phyloP scores from a whole-genome alignment of 306 rosid genomes.

The Cucurbita argyrosperma region DNA sequence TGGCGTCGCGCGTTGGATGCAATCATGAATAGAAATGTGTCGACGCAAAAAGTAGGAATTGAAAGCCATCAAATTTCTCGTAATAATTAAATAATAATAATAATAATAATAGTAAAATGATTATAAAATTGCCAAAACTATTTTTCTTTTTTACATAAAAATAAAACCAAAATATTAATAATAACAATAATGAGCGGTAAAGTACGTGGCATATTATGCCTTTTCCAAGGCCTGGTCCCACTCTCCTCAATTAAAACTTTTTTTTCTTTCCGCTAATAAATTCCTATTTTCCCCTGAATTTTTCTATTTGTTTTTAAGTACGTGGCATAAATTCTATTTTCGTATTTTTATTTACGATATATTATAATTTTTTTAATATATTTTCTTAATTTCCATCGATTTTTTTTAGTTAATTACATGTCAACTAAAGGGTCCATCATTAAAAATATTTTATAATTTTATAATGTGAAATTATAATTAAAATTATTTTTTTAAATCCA shows the following conservation, averaged over 20 bases:
- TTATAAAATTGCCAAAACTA: neutral
- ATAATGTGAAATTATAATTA: too few relatives aligned
- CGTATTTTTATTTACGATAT: neutral
- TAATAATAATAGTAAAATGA: neutral
- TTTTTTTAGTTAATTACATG: too few relatives aligned
- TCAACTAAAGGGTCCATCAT: too few relatives aligned
- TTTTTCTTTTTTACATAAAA: neutral
- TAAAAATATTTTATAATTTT: too few relatives aligned
- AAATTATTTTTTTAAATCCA: too few relatives aligned
- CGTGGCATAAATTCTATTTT: neutral
- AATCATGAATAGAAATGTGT: slow-evolving; percentile 4
- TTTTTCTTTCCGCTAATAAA: neutral
- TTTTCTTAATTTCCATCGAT: too few relatives aligned
- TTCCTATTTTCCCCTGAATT: neutral
- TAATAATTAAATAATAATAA: neutral
- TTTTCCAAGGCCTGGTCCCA: slow-evolving; percentile 2
- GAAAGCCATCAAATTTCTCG: slow-evolving; percentile 1
- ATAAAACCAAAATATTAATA: neutral
- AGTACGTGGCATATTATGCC: neutral
- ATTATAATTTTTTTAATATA: too few relatives aligned
- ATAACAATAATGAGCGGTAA: neutral
- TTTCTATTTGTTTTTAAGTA: neutral
- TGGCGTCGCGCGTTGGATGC: slow-evolving; percentile 9
- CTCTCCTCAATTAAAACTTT: neutral
- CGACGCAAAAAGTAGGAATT: slow-evolving; percentile 2